These are phyloP conservation scores for Xerocomus brunneocitrinus DNA, from an alignment of 768 basidiomycete species.

Conservation along the genomic window DNA sequence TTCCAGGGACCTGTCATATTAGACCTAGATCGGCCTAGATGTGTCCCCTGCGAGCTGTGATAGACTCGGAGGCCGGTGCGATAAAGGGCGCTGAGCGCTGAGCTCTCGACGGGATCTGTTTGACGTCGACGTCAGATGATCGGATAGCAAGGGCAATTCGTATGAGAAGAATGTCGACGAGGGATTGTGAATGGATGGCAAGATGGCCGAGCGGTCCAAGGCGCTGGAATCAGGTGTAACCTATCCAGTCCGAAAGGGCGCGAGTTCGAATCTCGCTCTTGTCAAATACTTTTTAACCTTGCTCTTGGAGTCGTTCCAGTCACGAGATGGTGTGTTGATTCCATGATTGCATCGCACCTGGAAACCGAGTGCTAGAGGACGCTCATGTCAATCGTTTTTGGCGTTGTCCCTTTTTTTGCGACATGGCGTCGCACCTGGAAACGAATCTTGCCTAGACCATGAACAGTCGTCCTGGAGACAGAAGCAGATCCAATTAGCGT, in stretches of 20 bases:
- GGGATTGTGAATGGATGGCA: constrained; percentile 11
- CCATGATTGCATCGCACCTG: no score
- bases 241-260: constrained; percentile 31
- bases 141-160: no score
- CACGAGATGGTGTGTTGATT: no score
- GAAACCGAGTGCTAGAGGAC: no score
- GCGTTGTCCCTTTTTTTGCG: no score
- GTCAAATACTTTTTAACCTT: constrained; percentile 20
- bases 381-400: no score
- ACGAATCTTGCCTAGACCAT: no score
- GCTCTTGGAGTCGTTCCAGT: no score
- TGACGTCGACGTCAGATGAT: background rate
- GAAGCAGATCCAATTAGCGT: background rate
- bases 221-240: constrained; percentile 47
- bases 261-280: constrained; percentile 38
- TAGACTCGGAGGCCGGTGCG: background rate
- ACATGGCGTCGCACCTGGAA: no score
- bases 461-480: background rate
- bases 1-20: background rate
- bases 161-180: background rate
- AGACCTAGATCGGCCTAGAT: background rate
- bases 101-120: background rate
- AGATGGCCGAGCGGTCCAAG: constrained; percentile 59
- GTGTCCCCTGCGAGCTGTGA: background rate
- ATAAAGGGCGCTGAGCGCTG: no score